Percentiles rank a stretch among this genome's conserved stretches.
phyloP scores from a whole-genome alignment of 768 basidiomycete genomes.

The Amanita phalloides region DNA sequence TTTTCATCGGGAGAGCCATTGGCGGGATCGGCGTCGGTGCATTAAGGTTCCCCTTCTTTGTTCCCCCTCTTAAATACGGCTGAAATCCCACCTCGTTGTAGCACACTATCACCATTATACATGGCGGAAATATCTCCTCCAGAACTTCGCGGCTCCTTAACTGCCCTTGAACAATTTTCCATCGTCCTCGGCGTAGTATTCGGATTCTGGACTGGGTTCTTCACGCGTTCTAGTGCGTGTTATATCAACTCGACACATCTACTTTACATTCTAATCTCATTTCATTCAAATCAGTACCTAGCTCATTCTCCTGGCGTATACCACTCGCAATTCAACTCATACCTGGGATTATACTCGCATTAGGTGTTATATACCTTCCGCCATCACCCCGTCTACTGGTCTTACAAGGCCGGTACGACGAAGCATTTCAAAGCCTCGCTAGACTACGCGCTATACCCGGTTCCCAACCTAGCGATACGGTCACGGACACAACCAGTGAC shows the following conservation, averaged over 20 bases:
- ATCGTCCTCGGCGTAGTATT: slow-evolving; percentile 76
- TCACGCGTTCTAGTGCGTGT: slow-evolving; percentile 50
- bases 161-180: slow-evolving; percentile 71
- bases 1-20: slow-evolving; percentile 62
- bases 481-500: slow-evolving; percentile 33
- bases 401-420: slow-evolving; percentile 40
- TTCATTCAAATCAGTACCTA: slow-evolving; percentile 29
- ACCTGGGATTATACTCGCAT: slow-evolving; percentile 54
- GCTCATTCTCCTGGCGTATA: slow-evolving; percentile 66
- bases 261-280: not conserved
- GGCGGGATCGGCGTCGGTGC: slow-evolving; percentile 79
- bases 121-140: slow-evolving; percentile 82
- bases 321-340: slow-evolving; percentile 64
- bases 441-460: slow-evolving; percentile 34
- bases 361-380: slow-evolving; percentile 52
- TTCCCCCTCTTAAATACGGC: no score
- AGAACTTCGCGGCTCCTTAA: slow-evolving; percentile 66
- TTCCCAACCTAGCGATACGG: slow-evolving; percentile 26
- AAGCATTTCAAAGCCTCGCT: slow-evolving; percentile 48
- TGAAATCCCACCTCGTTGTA: slow-evolving; percentile 13
- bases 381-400: slow-evolving; percentile 54
- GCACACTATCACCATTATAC: slow-evolving; percentile 74
- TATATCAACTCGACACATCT: not conserved
- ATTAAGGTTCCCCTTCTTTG: slow-evolving; percentile 31
- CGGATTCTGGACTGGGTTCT: slow-evolving; percentile 77